Evolutionary conservation across 805 yeast species (phyloP), one percentile per base, ranked within the genome.

Genomic region (Cyberlindnera euphorbiae): DNA sequence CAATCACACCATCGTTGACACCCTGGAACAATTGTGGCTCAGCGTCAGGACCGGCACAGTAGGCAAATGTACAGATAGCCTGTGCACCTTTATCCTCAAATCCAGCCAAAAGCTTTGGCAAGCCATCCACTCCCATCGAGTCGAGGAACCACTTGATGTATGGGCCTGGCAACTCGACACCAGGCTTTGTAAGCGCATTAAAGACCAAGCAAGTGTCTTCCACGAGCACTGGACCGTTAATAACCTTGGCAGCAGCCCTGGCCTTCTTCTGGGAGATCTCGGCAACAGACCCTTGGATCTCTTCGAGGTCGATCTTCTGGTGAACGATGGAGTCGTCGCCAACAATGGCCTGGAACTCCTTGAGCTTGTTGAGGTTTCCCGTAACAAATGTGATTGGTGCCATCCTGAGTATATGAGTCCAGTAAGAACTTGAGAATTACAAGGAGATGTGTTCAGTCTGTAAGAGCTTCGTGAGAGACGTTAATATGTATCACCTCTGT

Each of bases 191-290:
- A 54, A 82, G 69, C 2, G 95, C 96, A 33, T 73, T 73, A 60
- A 83, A 93, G 4, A 82, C 85, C 26, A 93, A 71, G 33, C 95
- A 89, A 0, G 98, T 93, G 53, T 93, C 99, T 56, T 93, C 99
- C 4, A 89, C 96, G 39, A 93, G 68, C 0, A 87, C 97, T 0
- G 97, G 90, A 0, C 95, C 93, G 3, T 67, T 56, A 4, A 75
- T 61, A 8, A 74, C 55, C 10, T 59, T 53, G 6, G 90, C 82
- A 2, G 96, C 96, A 10, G 79, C 70, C 50, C 69, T 62, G 38
- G 94, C 86, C 58, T 93, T 93, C 53, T 79, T 85, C 30, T 67
- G 69, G 0, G 96, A 83, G 28, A 93, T 90, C 36, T 83, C 84
- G 28, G 79, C 80, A 32, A 88, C 73, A 16, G 90, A 63, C 21